Evolutionary conservation across 2,329 filamentous ascomycete species (phyloP), one percentile per base, ranked within the genome.

Genomic region (Colletotrichum sp.): DNA sequence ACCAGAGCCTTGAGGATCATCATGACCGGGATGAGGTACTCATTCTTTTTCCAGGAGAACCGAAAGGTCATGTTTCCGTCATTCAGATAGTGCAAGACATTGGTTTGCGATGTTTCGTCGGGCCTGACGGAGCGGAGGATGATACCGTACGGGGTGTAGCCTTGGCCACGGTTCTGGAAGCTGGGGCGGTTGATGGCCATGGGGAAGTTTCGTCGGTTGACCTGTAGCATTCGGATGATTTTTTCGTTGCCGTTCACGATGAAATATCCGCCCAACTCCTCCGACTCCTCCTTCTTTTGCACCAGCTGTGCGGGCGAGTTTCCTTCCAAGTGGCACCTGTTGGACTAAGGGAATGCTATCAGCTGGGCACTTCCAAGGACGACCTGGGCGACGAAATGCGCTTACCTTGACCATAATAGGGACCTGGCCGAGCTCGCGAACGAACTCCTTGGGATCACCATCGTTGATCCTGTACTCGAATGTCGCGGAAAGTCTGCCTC

Each of bases 201-300:
- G 67, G 97, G 96, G 82, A 95, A 98, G 85, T 99, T 99, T 82
- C 97, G 91, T 85, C 95, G 92, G 83, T 96, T 95, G 77, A 99
- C 92, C 78, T 98, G 93, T 78, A 99, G 90, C 88, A 99, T 93
- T 82, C 97, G 95, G 80, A 99, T 96, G 74, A 99, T 92, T 88
- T 98, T 99, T 85, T 99, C 97, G 82, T 96, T 98, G 79, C 97
- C 97, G 84, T 99, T 99, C 81, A 99, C 95, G 81, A 99, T 93
- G 83, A 99, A 99, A 85, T 99, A 99, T 60, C 97, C 97, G 49
- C 97, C 97, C 36, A 99, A 87, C 85, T 99, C 97, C 85, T 99
- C 97, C 0, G 96, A 95, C 85, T 99, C 97, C 86, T 99, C 97
- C 84, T 98, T 98, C 76, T 92, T 92, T 78, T 94, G 90, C 34